Evolutionary conservation across 2,329 filamentous ascomycete genomes (phyloP).

Genomic region (Lachnellula arida): DNA sequence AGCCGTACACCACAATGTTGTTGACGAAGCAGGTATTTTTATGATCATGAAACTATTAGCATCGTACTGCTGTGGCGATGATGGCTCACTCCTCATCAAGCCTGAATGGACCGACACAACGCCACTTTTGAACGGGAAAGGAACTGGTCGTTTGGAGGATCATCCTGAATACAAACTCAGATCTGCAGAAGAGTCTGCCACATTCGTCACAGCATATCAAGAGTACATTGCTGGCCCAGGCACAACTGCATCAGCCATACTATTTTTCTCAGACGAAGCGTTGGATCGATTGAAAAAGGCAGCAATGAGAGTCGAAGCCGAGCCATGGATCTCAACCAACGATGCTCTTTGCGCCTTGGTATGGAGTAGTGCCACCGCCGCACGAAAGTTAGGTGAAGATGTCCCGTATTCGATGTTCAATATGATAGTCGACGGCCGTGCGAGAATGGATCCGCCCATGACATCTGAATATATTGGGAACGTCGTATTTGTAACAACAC

Average conservation of each 20-base stretch:
- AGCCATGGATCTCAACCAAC: not conserved
- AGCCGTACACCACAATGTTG: not conserved
- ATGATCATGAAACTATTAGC: slow-evolving; percentile 1
- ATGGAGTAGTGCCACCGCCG: not conserved
- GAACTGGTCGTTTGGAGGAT: slow-evolving; percentile 1
- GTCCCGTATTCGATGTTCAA: slow-evolving; percentile 2
- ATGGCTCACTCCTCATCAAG: slow-evolving; percentile 2
- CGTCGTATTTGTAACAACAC: not conserved
- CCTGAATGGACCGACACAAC: slow-evolving; percentile 1
- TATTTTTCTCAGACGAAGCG: no score
- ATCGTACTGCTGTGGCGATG: not conserved
- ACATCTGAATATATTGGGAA: slow-evolving; percentile 2
- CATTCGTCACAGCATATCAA: no score
- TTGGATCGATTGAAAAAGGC: no score
- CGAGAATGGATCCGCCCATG: not conserved
- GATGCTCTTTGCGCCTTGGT: slow-evolving; percentile 3
- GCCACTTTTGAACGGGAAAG: not conserved
- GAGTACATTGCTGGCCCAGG: no score
- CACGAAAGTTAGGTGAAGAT: not conserved
- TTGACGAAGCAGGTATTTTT: slow-evolving; percentile 2
- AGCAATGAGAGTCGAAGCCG: no score
- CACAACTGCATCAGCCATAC: no score
- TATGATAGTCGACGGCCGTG: slow-evolving; percentile 1
- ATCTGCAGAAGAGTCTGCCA: no score
- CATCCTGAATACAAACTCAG: not conserved